These are phyloP conservation scores for Didymellaceae sp. DNA, from an alignment of 2,329 filamentous ascomycete species.

Conservation along the genomic window DNA sequence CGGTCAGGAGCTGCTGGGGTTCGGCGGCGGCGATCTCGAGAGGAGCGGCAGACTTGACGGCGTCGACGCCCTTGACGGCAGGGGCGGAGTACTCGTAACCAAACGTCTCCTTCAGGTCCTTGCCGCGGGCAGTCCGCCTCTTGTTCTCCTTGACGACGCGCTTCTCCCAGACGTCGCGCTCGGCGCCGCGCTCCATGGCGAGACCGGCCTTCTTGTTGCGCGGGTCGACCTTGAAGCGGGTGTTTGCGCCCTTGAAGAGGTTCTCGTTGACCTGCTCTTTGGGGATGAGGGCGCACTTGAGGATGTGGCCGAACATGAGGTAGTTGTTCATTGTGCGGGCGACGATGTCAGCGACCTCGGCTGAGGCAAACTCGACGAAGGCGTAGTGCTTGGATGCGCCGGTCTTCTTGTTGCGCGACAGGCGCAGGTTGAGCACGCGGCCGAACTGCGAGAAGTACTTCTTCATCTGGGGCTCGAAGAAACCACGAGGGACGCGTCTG, in stretches of 20 bases:
- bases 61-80: slow-evolving; percentile 68
- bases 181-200: slow-evolving; percentile 73
- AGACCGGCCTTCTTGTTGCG: slow-evolving; percentile 85
- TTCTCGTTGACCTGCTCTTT: slow-evolving; percentile 78
- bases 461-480: slow-evolving; percentile 96
- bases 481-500: slow-evolving; percentile 85
- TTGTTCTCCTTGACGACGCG: slow-evolving; percentile 75
- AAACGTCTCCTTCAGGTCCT: slow-evolving; percentile 77
- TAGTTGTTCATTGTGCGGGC: slow-evolving; percentile 98
- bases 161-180: slow-evolving; percentile 78
- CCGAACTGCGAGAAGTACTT: slow-evolving; percentile 96
- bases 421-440: slow-evolving; percentile 74
- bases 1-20: slow-evolving; percentile 35
- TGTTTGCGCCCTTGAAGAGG: slow-evolving; percentile 89
- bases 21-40: slow-evolving; percentile 33
- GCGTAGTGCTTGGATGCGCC: slow-evolving; percentile 92
- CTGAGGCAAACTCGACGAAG: slow-evolving; percentile 84
- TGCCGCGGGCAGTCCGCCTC: slow-evolving; percentile 70
- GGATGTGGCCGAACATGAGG: slow-evolving; percentile 89
- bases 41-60: slow-evolving; percentile 27
- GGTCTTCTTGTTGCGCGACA: slow-evolving; percentile 91
- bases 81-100: slow-evolving; percentile 86
- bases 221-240: slow-evolving; percentile 85
- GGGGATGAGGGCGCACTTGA: slow-evolving; percentile 83
- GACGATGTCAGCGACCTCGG: slow-evolving; percentile 86